Evolutionary conservation across 768 basidiomycete genomes (phyloP).

Genomic region (Collybia nuda): DNA sequence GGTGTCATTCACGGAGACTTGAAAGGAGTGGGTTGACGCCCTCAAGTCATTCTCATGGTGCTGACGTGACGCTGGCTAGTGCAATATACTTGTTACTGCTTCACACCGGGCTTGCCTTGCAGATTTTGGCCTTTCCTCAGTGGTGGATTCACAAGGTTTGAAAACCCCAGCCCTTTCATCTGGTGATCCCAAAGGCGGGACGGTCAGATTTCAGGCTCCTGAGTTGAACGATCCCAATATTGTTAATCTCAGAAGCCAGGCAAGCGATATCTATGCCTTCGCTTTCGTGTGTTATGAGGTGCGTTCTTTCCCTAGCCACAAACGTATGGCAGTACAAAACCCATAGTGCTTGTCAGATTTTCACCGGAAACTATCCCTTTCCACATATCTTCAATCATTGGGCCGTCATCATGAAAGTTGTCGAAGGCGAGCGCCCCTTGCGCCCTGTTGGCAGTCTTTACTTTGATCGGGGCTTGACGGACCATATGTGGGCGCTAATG

Average conservation of each 20-base stretch:
- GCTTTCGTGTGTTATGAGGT: conserved; percentile 17
- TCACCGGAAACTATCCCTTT: conserved; percentile 24
- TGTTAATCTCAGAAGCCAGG: conserved; percentile 6
- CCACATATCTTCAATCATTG: conserved; percentile 15
- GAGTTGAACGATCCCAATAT: conserved; percentile 28
- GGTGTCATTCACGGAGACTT: conserved; percentile 46
- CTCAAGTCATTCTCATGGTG: conserved; percentile 37
- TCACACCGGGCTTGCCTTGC: conserved; percentile 43
- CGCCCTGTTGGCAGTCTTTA: neutral
- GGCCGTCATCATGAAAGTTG: conserved; percentile 21
- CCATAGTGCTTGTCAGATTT: conserved; percentile 16
- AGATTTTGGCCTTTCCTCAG: conserved; percentile 46
- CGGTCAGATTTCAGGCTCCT: conserved; percentile 34
- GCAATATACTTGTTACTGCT: conserved; percentile 44
- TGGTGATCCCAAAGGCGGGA: conserved; percentile 20
- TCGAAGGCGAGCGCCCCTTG: neutral
- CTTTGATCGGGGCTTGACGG: neutral
- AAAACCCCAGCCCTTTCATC: conserved; percentile 18
- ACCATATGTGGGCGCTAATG: conserved; percentile 5
- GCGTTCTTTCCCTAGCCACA: neutral
- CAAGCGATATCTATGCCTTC: conserved; percentile 18
- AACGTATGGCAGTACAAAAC: neutral
- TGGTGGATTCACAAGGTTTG: conserved; percentile 18
- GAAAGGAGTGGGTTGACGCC: conserved; percentile 32
- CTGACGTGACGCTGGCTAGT: conserved; percentile 6